Evolutionary conservation across 805 yeast genomes (phyloP).

Genomic region (Zygotorulaspora florentina): DNA sequence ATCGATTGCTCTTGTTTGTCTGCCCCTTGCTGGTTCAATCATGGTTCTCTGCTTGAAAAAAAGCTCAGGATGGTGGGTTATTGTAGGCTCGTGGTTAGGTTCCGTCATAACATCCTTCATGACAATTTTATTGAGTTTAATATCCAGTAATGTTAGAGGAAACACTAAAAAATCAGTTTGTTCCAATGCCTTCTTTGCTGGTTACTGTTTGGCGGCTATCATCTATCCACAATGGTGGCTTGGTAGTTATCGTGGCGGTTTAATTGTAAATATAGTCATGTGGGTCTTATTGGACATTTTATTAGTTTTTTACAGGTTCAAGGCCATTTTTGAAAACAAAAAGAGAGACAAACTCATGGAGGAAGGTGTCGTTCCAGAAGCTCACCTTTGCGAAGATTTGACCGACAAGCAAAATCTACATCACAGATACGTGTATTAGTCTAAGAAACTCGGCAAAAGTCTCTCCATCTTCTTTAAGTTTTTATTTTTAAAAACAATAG

Average conservation of each 20-base stretch:
- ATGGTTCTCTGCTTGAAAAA: slow-evolving; percentile 4
- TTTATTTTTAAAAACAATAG: no score
- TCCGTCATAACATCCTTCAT: slow-evolving; percentile 7
- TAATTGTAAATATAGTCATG: slow-evolving; percentile 26
- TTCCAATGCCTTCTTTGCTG: slow-evolving; percentile 16
- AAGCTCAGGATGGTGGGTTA: slow-evolving; percentile 10
- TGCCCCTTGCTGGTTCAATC: slow-evolving; percentile 8
- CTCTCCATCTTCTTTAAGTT: no score
- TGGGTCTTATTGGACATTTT: slow-evolving; percentile 28
- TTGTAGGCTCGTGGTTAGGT: slow-evolving; percentile 9
- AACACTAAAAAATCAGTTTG: slow-evolving; percentile 11
- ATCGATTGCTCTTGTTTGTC: slow-evolving; percentile 1
- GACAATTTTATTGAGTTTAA: slow-evolving; percentile 7
- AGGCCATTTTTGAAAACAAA: slow-evolving; percentile 27
- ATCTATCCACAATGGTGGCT: slow-evolving; percentile 26
- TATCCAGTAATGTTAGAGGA: slow-evolving; percentile 12
- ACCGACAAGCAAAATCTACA: slow-evolving; percentile 28
- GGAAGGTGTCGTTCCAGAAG: slow-evolving; percentile 15
- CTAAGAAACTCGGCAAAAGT: no score
- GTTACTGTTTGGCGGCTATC: slow-evolving; percentile 20
- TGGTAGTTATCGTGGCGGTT: slow-evolving; percentile 19
- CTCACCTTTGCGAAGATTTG: slow-evolving; percentile 22
- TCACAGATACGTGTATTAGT: slow-evolving; percentile 21
- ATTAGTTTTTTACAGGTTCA: slow-evolving; percentile 26
- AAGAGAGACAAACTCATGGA: slow-evolving; percentile 18